These are phyloP conservation scores for Claviceps purpurea DNA, from an alignment of 2,329 filamentous ascomycete species.

Conservation along the genomic window DNA sequence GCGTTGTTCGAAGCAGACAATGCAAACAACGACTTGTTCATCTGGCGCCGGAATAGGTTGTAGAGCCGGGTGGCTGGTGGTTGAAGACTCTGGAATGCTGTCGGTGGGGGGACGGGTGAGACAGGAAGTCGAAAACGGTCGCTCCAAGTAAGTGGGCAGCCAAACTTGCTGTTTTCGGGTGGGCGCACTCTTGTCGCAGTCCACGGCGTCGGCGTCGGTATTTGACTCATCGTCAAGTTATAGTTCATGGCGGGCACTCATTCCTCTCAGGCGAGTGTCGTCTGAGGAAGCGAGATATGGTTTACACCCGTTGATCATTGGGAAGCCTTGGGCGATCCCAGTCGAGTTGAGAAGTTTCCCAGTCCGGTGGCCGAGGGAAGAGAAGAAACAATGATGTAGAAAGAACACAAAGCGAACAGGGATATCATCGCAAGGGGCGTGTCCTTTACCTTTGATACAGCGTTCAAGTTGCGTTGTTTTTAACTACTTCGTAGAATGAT, in stretches of 20 bases:
- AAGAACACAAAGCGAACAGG: neutral
- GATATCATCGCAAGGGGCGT: neutral
- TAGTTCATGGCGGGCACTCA: no score
- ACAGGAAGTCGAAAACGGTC: neutral
- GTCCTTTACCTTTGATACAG: neutral
- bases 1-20: neutral
- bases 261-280: no score
- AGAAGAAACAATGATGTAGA: no score
- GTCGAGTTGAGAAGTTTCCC: no score
- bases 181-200: no score
- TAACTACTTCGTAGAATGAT: neutral
- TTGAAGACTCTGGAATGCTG: constrained; percentile 1
- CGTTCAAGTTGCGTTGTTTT: neutral
- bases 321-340: no score
- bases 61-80: neutral
- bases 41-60: neutral
- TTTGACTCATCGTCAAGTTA: no score
- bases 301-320: no score
- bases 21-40: neutral
- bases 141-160: neutral
- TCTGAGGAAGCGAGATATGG: no score
- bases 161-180: no score
- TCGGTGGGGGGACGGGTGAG: neutral
- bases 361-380: no score
- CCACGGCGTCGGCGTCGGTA: no score